Percentiles rank a stretch among this genome's conserved stretches.
Conservation (phyloP, 2,329 filamentous ascomycete genomes). For the Trichoderma atroviride region DNA sequence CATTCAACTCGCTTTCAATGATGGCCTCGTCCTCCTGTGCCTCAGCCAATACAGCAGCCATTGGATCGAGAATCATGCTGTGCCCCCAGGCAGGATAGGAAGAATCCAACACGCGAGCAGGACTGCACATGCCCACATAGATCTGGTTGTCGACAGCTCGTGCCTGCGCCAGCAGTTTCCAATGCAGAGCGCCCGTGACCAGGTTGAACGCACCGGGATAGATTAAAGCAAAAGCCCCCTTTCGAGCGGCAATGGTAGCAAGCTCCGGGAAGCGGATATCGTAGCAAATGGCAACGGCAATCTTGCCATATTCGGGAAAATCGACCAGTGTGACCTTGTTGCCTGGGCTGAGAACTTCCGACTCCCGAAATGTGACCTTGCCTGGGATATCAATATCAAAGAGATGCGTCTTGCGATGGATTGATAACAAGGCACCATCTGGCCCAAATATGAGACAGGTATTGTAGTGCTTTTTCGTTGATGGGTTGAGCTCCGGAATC, state of each 20-base stretch:
- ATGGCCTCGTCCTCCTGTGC: conserved; percentile 77
- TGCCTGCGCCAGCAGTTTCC: conserved; percentile 79
- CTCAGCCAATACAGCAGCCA: conserved; percentile 77
- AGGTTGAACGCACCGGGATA: conserved; percentile 98
- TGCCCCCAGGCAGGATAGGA: conserved; percentile 92
- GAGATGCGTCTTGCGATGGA: conserved; percentile 90
- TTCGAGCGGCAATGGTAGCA: conserved; percentile 82
- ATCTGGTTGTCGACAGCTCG: conserved; percentile 91
- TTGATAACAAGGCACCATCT: conserved; percentile 72
- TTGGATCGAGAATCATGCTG: conserved; percentile 83
- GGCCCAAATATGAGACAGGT: conserved; percentile 84
- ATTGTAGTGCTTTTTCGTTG: conserved; percentile 76
- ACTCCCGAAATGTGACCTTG: conserved; percentile 89
- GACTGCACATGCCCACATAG: conserved; percentile 90
- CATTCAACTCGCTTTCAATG: conserved; percentile 71
- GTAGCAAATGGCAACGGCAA: conserved; percentile 94
- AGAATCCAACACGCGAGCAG: conserved; percentile 75
- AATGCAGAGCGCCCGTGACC: conserved; percentile 90
- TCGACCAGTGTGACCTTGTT: conserved; percentile 85
- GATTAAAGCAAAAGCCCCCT: conserved; percentile 80
- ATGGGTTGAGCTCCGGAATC: conserved; percentile 75
- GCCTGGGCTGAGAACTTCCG: conserved; percentile 83
- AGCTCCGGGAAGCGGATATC: conserved; percentile 96
- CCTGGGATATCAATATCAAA: conserved; percentile 98
- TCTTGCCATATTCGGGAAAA: conserved; percentile 82